Conservation (phyloP, 441 rosid species). For the Erodium chrysanthum region DNA sequence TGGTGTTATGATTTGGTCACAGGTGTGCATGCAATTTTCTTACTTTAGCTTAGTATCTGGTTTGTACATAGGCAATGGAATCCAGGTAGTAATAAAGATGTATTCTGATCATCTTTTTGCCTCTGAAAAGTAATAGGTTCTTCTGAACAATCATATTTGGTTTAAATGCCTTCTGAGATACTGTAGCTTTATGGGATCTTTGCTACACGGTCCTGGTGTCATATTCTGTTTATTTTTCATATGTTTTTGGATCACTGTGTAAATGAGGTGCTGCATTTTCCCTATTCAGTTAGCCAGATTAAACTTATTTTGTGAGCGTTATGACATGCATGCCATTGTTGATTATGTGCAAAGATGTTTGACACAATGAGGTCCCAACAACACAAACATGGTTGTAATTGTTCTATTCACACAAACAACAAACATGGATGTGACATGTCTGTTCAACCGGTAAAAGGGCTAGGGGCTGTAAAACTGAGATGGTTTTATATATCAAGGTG, state of each 20-base stretch:
- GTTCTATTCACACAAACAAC: not conserved
- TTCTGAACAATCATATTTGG: not conserved
- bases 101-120: not conserved
- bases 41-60: not conserved
- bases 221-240: not conserved
- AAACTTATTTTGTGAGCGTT: not conserved
- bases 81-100: not conserved
- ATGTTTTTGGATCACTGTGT: not conserved
- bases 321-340: not conserved
- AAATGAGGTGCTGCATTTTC: not conserved
- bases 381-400: not conserved
- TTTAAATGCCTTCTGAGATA: not conserved
- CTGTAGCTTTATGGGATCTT: not conserved
- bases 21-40: slow-evolving; percentile 39
- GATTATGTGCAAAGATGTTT: not conserved
- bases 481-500: not conserved
- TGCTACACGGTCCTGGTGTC: not conserved
- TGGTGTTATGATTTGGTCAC: slow-evolving; percentile 90
- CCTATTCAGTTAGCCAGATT: not conserved
- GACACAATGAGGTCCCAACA: not conserved
- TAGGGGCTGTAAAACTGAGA: not conserved
- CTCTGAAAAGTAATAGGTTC: not conserved
- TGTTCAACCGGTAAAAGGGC: not conserved
- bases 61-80: slow-evolving; percentile 8
- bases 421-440: not conserved